Base-by-base conservation (phyloP, 768 basidiomycete species). In the Suillus tomentosus region DNA sequence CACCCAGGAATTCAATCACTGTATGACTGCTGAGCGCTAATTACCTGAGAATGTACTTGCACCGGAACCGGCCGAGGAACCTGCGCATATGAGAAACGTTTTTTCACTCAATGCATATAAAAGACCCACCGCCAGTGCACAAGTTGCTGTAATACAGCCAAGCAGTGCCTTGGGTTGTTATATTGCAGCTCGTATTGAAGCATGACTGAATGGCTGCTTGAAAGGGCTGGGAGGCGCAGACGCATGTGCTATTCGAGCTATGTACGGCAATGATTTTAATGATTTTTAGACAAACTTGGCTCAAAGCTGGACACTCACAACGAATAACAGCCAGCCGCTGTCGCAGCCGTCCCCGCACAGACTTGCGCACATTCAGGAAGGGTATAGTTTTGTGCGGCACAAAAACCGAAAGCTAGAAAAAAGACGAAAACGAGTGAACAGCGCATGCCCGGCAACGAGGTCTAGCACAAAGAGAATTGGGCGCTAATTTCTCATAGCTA, bases 221-320 rank as follows among this genome's bases (percentile, higher is more conserved):
- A 13, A 58, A 58, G 10, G 17, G 40, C 40, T 42, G 40, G 9
- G 57, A 58, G 5, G 40, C 27, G 1, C 57, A 58, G 24, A 58
- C 57, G 6, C 57, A 58, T 42, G 57, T 58, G 17, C 39, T 39
- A 11, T 58, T 58, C 11, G 57, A 58, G 57, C 57, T 58, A 19
- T 27, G 47, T 22, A 31, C 31, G 31, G 31, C 31, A 31, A 31
- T 31, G 31, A 31, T 31, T 31, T 31, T 31, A 14, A 2, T 19
- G 10, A 27, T 6, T 58, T 27, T 13, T 27, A 40, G 22, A 57
- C 56, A 14, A 37, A 37, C 5, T 24, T 56, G 39, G 15, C 8
- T 27, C 39, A 17, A 9, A 19, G 0, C 2, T 17, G 27, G 27
- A 31, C 1, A 8, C 57, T 58, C 27, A 58, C 57, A 13, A 58